A percentile compares a stretch with the other conserved stretches of the same genome.
Evolutionary conservation across 208 protist species (phyloP).

Genomic region (Trypanosoma scelopori): DNA sequence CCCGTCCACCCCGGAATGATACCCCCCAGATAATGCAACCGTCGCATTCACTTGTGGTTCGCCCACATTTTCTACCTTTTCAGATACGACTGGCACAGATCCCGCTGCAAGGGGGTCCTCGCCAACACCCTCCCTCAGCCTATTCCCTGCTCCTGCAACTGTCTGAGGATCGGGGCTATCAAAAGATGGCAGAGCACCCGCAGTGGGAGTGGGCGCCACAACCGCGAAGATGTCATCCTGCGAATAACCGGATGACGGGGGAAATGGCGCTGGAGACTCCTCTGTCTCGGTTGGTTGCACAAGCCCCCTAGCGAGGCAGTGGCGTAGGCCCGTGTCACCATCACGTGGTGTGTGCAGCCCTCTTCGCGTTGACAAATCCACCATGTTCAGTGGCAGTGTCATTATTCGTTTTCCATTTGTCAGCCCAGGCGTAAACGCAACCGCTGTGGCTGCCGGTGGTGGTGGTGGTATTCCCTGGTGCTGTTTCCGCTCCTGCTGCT

Average conservation of each 20-base stretch:
- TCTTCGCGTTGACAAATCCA: neutral
- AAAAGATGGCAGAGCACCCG: neutral
- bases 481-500: neutral
- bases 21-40: too few relatives aligned
- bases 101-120: too few relatives aligned
- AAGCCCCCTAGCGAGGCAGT: neutral
- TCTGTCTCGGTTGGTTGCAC: neutral
- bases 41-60: too few relatives aligned
- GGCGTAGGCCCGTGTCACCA: slow-evolving; percentile 7
- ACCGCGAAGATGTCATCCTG: neutral
- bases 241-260: slow-evolving; percentile 8
- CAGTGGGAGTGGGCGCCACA: neutral
- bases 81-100: too few relatives aligned
- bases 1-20: too few relatives aligned
- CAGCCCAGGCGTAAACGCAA: neutral
- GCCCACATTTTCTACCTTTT: too few relatives aligned
- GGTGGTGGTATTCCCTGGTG: too few relatives aligned
- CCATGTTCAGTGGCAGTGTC: neutral
- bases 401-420: neutral
- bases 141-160: neutral
- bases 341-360: slow-evolving; percentile 17
- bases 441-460: neutral
- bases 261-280: slow-evolving; percentile 16
- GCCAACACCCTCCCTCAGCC: neutral
- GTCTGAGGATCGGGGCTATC: neutral